Conservation (phyloP, 1,284 basidiomycete genomes). For the Takashimella koratensis region DNA sequence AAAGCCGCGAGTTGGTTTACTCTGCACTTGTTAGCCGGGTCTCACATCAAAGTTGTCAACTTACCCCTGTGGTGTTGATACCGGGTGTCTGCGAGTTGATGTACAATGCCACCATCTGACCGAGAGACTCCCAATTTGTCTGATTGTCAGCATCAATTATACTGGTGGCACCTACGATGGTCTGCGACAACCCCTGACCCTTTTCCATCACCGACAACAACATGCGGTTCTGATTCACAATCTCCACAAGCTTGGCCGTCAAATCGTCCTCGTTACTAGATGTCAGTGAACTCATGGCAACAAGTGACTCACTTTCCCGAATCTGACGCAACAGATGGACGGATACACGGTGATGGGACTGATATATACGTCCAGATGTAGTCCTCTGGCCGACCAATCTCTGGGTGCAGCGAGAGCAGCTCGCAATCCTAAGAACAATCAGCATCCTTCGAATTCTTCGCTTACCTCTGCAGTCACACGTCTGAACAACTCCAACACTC, state of each 20-base stretch:
- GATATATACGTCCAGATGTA: conserved; percentile 99
- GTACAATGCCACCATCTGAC: conserved; percentile 93
- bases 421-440: conserved; percentile 85
- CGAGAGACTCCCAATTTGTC: conserved; percentile 98
- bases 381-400: conserved; percentile 89
- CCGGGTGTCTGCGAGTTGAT: conserved; percentile 98
- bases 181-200: conserved; percentile 79
- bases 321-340: conserved; percentile 95
- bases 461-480: conserved; percentile 84
- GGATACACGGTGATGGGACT: conserved; percentile 95
- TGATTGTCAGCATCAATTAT: conserved; percentile 4
- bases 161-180: conserved; percentile 62
- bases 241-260: conserved; percentile 95
- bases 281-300: background rate
- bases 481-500: conserved; percentile 89
- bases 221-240: conserved; percentile 89
- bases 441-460: conserved; percentile 4
- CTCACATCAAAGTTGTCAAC: conserved; percentile 8
- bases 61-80: conserved; percentile 65
- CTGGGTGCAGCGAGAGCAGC: conserved; percentile 83
- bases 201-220: conserved; percentile 87
- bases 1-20: conserved; percentile 93
- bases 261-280: conserved; percentile 96
- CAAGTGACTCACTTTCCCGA: conserved; percentile 60
- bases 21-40: no score